Evolutionary conservation across 495 filamentous ascomycete genomes (phyloP).

Genomic region (Pseudoneurospora amorphoporcata): DNA sequence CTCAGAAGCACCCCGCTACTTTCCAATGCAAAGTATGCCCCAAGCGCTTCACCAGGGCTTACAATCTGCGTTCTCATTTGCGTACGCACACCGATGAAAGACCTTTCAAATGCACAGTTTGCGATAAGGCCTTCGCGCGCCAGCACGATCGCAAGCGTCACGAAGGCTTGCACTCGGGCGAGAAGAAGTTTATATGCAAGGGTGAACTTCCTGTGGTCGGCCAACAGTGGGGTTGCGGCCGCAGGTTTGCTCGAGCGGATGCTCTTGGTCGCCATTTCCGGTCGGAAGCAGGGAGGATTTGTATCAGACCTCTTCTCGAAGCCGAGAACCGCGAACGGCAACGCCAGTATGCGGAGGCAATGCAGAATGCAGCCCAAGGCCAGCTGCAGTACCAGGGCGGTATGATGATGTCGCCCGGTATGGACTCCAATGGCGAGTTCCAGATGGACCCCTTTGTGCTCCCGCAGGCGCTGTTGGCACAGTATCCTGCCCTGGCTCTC

Average conservation of each 20-base stretch:
- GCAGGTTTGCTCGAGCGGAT: conserved; percentile 89
- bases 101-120: conserved; percentile 91
- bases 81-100: conserved; percentile 89
- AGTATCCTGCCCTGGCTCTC: conserved; percentile 81
- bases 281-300: conserved; percentile 87
- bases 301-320: conserved; percentile 89
- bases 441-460: conserved; percentile 56
- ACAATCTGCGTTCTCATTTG: conserved; percentile 84
- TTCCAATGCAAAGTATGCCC: conserved; percentile 82
- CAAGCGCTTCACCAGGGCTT: conserved; percentile 79
- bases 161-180: conserved; percentile 81
- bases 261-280: conserved; percentile 95
- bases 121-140: conserved; percentile 92
- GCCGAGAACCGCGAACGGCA: conserved; percentile 77
- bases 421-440: conserved; percentile 34
- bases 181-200: conserved; percentile 95
- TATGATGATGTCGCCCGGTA: conserved; percentile 30
- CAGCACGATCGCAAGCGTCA: conserved; percentile 89
- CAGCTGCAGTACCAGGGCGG: conserved; percentile 31
- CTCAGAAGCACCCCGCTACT: conserved; percentile 91
- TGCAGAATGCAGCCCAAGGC: conserved; percentile 37
- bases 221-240: conserved; percentile 82
- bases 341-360: conserved; percentile 48
- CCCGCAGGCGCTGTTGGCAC: conserved; percentile 76
- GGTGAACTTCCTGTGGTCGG: conserved; percentile 69